Evolutionary conservation across 2,329 filamentous ascomycete genomes (phyloP).

Genomic region (Arachnomyces sp.): DNA sequence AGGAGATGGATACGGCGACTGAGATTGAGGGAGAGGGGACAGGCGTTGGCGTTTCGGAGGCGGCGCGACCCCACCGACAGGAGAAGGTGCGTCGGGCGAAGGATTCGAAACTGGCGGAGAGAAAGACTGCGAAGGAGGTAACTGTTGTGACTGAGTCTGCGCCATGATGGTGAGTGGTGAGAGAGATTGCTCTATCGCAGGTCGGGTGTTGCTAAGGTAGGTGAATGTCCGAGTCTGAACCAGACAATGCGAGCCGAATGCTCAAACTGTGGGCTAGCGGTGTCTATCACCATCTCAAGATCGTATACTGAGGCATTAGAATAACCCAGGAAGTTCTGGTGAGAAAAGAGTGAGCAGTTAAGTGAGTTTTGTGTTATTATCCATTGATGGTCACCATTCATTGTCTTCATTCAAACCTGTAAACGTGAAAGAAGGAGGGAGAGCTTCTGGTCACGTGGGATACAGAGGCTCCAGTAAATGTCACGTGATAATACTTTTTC

Average conservation of each 20-base stretch:
- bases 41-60: conserved; percentile 67
- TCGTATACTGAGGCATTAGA: conserved; percentile 4
- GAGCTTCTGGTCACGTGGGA: no score
- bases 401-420: no score
- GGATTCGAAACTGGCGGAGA: conserved; percentile 57
- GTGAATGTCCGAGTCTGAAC: conserved; percentile 24
- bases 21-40: conserved; percentile 60
- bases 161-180: conserved; percentile 42
- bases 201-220: conserved; percentile 14
- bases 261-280: conserved; percentile 29
- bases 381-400: no score
- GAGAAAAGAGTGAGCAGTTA: conserved; percentile 10
- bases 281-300: conserved; percentile 32
- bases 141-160: conserved; percentile 51
- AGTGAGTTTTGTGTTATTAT: neutral
- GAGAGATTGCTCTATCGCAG: conserved; percentile 10
- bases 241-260: conserved; percentile 29
- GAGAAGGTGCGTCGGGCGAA: conserved; percentile 52
- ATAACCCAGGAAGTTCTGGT: neutral
- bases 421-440: no score
- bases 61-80: conserved; percentile 43
- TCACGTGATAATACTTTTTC: no score
- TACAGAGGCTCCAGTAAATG: no score
- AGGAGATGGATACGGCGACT: conserved; percentile 54
- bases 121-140: conserved; percentile 46